phyloP scores from a whole-genome alignment of 305 asterid genomes.

The Fraxinus angustifolia region DNA sequence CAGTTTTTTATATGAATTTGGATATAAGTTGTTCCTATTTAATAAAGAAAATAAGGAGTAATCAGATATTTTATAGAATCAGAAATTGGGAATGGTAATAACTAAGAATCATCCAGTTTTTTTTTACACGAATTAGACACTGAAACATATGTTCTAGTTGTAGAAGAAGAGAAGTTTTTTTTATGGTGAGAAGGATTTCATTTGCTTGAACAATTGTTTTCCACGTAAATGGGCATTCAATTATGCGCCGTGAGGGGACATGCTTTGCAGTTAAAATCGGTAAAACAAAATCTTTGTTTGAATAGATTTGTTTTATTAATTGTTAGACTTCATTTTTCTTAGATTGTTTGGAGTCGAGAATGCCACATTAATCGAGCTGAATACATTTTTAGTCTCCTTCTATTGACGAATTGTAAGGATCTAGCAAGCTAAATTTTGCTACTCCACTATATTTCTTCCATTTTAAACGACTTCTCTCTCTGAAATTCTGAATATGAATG shows the following conservation, averaged over 20 bases:
- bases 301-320: not conserved
- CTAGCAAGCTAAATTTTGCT: not conserved
- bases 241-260: not conserved
- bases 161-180: not conserved
- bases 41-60: not conserved
- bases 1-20: not conserved
- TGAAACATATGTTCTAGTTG: not conserved
- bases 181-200: not conserved
- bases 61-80: not conserved
- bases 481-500: not conserved
- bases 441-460: not conserved
- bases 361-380: not conserved
- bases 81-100: not conserved
- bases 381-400: not conserved
- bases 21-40: not conserved
- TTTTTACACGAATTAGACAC: not conserved
- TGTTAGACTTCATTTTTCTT: not conserved
- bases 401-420: not conserved
- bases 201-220: not conserved
- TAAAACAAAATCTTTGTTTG: not conserved
- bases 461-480: not conserved
- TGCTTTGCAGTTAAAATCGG: not conserved
- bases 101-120: not conserved
- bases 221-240: not conserved
- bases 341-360: not conserved